Conservation (phyloP, 345 rosid genomes). For the Boechera divaricarpa region DNA sequence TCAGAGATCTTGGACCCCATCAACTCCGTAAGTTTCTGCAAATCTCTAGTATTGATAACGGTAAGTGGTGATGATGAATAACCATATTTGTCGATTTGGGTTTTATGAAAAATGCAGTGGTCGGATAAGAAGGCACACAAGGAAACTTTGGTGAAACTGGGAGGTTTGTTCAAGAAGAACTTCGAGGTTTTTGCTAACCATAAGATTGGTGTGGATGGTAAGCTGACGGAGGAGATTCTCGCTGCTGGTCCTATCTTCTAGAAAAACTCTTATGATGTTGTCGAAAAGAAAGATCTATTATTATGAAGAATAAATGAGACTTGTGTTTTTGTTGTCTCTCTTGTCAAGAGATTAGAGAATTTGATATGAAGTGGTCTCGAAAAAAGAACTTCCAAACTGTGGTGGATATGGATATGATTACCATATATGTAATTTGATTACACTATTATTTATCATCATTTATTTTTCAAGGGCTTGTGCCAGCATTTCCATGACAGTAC, state of each 20-base stretch:
- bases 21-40: slow-evolving; percentile 64
- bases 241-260: slow-evolving; percentile 87
- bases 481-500: no score
- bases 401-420: no score
- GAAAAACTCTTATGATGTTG: slow-evolving; percentile 10
- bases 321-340: no score
- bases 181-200: slow-evolving; percentile 74
- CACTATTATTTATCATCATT: no score
- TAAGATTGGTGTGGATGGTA: slow-evolving; percentile 78
- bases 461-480: no score
- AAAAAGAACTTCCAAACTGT: no score
- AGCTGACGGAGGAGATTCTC: slow-evolving; percentile 78
- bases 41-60: neutral
- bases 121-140: slow-evolving; percentile 75
- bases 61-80: neutral
- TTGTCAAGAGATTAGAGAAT: no score
- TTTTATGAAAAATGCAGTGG: slow-evolving; percentile 61
- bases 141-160: slow-evolving; percentile 81
- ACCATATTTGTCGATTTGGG: neutral
- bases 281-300: neutral
- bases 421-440: no score
- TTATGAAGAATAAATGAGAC: slow-evolving; percentile 15
- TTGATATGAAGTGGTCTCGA: no score
- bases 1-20: slow-evolving; percentile 81
- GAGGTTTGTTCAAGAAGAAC: slow-evolving; percentile 82